Percentiles rank a stretch among this genome's conserved stretches.
Conservation (phyloP, 495 filamentous ascomycete species). For the Penicillium pulvis region DNA sequence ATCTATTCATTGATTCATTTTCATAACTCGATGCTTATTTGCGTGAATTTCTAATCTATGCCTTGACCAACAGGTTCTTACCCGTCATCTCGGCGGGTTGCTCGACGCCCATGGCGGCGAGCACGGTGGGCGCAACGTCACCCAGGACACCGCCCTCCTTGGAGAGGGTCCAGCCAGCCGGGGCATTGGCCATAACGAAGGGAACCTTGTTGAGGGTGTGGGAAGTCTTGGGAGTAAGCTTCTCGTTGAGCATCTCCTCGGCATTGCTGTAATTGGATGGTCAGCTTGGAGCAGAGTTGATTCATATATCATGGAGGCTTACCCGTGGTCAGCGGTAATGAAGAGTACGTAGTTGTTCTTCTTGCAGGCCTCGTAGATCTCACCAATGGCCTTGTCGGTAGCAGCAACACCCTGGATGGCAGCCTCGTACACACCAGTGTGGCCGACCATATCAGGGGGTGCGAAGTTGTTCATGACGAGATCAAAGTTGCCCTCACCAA, state of each 20-base stretch:
- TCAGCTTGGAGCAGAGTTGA: slow-evolving; percentile 18
- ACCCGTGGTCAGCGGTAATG: slow-evolving; percentile 93
- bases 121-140: slow-evolving; percentile 91
- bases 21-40: slow-evolving; percentile 18
- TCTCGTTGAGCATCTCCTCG: slow-evolving; percentile 97
- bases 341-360: slow-evolving; percentile 89
- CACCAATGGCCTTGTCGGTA: slow-evolving; percentile 91
- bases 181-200: slow-evolving; percentile 97
- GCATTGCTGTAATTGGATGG: slow-evolving; percentile 62
- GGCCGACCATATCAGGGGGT: slow-evolving; percentile 98
- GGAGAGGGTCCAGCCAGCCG: slow-evolving; percentile 83
- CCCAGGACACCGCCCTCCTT: slow-evolving; percentile 86
- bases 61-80: slow-evolving; percentile 76
- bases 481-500: slow-evolving; percentile 78
- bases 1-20: slow-evolving; percentile 31
- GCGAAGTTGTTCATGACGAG: slow-evolving; percentile 99
- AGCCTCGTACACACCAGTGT: slow-evolving; percentile 97
- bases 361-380: slow-evolving; percentile 90
- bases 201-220: slow-evolving; percentile 98
- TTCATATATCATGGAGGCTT: slow-evolving; percentile 23
- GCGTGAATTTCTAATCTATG: slow-evolving; percentile 29
- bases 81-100: slow-evolving; percentile 94
- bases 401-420: slow-evolving; percentile 81
- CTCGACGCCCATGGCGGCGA: slow-evolving; percentile 86
- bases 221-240: slow-evolving; percentile 94